A percentile compares a stretch with the other conserved stretches of the same genome.
Conservation (phyloP, 371 early-diverging fungal genomes). For the Apophysomyces trapeziformis region DNA sequence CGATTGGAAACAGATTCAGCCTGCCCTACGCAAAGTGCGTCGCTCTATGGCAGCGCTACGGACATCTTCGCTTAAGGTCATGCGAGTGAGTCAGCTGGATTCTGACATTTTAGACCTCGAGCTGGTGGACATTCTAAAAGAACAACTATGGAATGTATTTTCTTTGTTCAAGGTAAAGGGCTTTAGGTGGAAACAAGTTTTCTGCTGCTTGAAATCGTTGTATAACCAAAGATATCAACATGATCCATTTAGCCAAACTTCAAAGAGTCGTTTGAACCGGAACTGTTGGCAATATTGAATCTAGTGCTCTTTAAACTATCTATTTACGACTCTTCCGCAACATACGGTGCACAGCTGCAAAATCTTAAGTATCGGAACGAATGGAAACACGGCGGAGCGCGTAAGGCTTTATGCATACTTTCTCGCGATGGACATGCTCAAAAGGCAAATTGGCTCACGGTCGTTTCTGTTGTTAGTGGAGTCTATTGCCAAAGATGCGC, state of each 20-base stretch:
- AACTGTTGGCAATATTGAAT: slow-evolving; percentile 59
- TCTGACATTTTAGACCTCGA: slow-evolving; percentile 84
- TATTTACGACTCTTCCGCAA: slow-evolving; percentile 64
- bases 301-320: slow-evolving; percentile 66
- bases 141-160: slow-evolving; percentile 72
- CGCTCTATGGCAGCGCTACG: slow-evolving; percentile 58
- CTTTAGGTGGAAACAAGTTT: not conserved
- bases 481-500: slow-evolving; percentile 63
- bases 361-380: slow-evolving; percentile 81
- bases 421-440: not conserved
- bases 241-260: slow-evolving; percentile 48
- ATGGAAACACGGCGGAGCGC: slow-evolving; percentile 58
- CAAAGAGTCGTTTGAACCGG: slow-evolving; percentile 66
- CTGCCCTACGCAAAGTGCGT: slow-evolving; percentile 55
- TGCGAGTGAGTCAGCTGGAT: slow-evolving; percentile 89
- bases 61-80: slow-evolving; percentile 65
- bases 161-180: slow-evolving; percentile 62
- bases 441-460: not conserved
- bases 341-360: slow-evolving; percentile 72
- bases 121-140: slow-evolving; percentile 73
- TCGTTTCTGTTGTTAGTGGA: slow-evolving; percentile 45
- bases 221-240: no score
- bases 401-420: slow-evolving; percentile 42
- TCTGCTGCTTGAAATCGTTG: no score
- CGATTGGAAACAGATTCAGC: slow-evolving; percentile 62